These are phyloP conservation scores for Cladophialophora exuberans DNA, from an alignment of 2,329 filamentous ascomycete genomes.

Conservation along the genomic window DNA sequence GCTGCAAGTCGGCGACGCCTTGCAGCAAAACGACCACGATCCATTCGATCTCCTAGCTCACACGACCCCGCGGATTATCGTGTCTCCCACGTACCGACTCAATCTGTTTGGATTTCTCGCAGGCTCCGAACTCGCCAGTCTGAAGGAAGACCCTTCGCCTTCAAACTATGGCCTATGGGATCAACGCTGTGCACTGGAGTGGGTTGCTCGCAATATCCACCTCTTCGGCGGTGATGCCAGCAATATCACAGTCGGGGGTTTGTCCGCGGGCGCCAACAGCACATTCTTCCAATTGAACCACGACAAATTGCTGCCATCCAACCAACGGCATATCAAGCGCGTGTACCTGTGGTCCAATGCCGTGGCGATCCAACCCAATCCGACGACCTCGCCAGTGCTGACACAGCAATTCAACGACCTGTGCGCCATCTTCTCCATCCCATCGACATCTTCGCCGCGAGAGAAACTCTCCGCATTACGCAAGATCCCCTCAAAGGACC, in stretches of 20 bases:
- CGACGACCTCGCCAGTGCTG: conserved; percentile 38
- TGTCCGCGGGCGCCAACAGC: conserved; percentile 51
- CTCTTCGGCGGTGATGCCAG: conserved; percentile 50
- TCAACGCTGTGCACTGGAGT: conserved; percentile 55
- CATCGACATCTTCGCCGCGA: conserved; percentile 23
- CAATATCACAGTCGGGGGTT: conserved; percentile 51
- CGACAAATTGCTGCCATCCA: conserved; percentile 37
- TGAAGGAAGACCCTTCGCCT: conserved; percentile 38
- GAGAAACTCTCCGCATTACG: conserved; percentile 43
- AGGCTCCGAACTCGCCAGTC: conserved; percentile 41
- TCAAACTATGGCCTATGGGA: conserved; percentile 53
- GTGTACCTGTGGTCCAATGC: conserved; percentile 52
- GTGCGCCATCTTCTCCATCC: conserved; percentile 41
- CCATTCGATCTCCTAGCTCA: conserved; percentile 50
- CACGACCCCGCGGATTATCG: conserved; percentile 39
- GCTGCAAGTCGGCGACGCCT: conserved; percentile 52
- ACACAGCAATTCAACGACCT: conserved; percentile 51
- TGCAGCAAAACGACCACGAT: conserved; percentile 48
- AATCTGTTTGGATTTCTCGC: conserved; percentile 56
- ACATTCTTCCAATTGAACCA: conserved; percentile 47
- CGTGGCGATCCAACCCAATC: conserved; percentile 50
- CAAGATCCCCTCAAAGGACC: conserved; percentile 36
- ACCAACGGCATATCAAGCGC: conserved; percentile 38
- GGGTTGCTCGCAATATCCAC: conserved; percentile 54
- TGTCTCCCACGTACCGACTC: conserved; percentile 53